Percentiles rank a stretch among this genome's conserved stretches.
Conservation (phyloP, 805 yeast genomes). For the Lipomyces anomalus region DNA sequence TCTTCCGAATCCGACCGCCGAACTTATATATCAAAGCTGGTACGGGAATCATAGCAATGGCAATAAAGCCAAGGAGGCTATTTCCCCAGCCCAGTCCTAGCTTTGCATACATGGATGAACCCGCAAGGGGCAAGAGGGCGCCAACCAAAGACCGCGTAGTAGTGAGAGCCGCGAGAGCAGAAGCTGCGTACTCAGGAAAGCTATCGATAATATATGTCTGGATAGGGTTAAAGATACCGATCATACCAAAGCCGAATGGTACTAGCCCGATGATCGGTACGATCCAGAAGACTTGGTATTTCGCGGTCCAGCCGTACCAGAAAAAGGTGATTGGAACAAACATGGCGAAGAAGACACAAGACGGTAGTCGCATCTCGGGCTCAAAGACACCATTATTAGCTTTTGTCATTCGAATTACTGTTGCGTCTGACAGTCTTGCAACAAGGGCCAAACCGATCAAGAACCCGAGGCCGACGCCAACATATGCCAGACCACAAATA, state of each 20-base stretch:
- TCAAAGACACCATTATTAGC: slow-evolving; percentile 49
- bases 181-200: slow-evolving; percentile 66
- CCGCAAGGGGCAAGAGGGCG: slow-evolving; percentile 79
- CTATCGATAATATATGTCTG: slow-evolving; percentile 62
- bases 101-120: slow-evolving; percentile 71
- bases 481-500: slow-evolving; percentile 66
- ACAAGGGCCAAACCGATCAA: slow-evolving; percentile 49
- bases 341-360: slow-evolving; percentile 46
- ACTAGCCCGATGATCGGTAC: slow-evolving; percentile 58
- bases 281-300: slow-evolving; percentile 51
- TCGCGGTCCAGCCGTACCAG: slow-evolving; percentile 69
- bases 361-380: slow-evolving; percentile 58
- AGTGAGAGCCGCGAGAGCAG: slow-evolving; percentile 73
- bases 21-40: slow-evolving; percentile 50
- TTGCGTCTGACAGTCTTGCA: slow-evolving; percentile 45
- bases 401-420: slow-evolving; percentile 37
- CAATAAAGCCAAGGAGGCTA: slow-evolving; percentile 58
- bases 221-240: slow-evolving; percentile 62
- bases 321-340: slow-evolving; percentile 54
- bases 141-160: slow-evolving; percentile 62
- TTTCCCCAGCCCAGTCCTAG: slow-evolving; percentile 77
- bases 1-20: slow-evolving; percentile 40
- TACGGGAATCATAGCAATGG: slow-evolving; percentile 52
- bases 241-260: slow-evolving; percentile 53
- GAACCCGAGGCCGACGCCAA: slow-evolving; percentile 71